Conservation (phyloP, 2,329 filamentous ascomycete genomes). For the Aureobasidium pullulans region DNA sequence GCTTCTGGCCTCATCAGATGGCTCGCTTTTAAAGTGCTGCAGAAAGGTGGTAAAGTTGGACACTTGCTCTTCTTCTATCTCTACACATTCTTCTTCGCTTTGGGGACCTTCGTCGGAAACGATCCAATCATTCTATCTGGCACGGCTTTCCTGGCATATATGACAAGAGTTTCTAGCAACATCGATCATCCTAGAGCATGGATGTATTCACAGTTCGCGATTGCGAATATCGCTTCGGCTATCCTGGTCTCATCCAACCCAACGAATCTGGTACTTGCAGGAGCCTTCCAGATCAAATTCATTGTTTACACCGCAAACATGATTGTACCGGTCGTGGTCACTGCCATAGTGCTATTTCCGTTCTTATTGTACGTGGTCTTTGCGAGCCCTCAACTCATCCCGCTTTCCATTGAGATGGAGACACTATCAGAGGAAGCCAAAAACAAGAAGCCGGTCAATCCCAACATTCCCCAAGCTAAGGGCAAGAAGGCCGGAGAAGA, state of each 20-base stretch:
- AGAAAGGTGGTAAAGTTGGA: constrained; percentile 60
- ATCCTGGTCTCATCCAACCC: constrained; percentile 73
- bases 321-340: constrained; percentile 64
- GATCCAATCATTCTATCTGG: constrained; percentile 69
- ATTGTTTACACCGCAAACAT: constrained; percentile 70
- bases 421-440: constrained; percentile 53
- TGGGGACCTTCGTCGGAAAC: constrained; percentile 65
- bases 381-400: constrained; percentile 55
- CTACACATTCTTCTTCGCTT: constrained; percentile 62
- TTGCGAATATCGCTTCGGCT: constrained; percentile 67
- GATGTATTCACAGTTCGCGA: constrained; percentile 64
- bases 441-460: constrained; percentile 56
- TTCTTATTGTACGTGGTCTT: constrained; percentile 66
- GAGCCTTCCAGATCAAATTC: constrained; percentile 65
- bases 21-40: constrained; percentile 62
- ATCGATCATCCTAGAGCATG: constrained; percentile 64
- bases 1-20: constrained; percentile 66
- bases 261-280: constrained; percentile 66
- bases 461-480: constrained; percentile 61
- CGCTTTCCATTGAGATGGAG: constrained; percentile 59
- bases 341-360: constrained; percentile 60
- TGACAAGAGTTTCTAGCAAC: constrained; percentile 67
- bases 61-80: constrained; percentile 65
- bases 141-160: constrained; percentile 67
- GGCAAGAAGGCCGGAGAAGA: constrained; percentile 49